Percentiles rank a stretch among this genome's conserved stretches.
Evolutionary conservation across 2,329 filamentous ascomycete genomes (phyloP).

Genomic region (Alternaria incomplexa): DNA sequence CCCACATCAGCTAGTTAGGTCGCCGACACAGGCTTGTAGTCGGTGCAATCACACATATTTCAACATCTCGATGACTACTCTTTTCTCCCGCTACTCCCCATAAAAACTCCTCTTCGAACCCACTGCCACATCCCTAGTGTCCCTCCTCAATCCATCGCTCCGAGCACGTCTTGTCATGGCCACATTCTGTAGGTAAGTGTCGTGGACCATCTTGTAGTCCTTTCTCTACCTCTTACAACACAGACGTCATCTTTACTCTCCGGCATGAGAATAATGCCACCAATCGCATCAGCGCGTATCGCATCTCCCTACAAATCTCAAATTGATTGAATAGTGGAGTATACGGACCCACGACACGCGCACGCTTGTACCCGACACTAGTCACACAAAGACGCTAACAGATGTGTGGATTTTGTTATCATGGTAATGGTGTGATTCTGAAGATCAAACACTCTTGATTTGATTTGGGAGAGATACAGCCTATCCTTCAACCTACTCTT

Average conservation of each 20-base stretch:
- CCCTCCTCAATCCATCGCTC: conserved; percentile 3
- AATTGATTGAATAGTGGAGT: neutral
- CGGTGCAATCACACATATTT: neutral
- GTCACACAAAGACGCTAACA: neutral
- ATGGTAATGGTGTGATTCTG: neutral
- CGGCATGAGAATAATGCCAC: neutral
- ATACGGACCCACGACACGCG: neutral
- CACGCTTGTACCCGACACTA: neutral
- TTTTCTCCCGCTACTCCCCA: neutral
- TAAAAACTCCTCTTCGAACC: neutral
- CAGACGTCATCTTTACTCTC: neutral
- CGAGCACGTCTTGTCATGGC: neutral
- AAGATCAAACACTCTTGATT: neutral
- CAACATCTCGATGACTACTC: neutral
- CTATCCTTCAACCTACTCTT: neutral
- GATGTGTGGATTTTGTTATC: neutral
- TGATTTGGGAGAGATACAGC: neutral
- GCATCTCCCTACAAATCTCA: neutral
- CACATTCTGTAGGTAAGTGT: neutral
- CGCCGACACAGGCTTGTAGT: neutral
- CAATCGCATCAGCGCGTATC: neutral
- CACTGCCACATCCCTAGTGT: neutral
- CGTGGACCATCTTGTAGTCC: neutral
- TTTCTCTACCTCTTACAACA: neutral
- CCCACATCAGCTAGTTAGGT: neutral